Evolutionary conservation across 2,329 filamentous ascomycete genomes (phyloP).

Genomic region (Exophiala viscosa): DNA sequence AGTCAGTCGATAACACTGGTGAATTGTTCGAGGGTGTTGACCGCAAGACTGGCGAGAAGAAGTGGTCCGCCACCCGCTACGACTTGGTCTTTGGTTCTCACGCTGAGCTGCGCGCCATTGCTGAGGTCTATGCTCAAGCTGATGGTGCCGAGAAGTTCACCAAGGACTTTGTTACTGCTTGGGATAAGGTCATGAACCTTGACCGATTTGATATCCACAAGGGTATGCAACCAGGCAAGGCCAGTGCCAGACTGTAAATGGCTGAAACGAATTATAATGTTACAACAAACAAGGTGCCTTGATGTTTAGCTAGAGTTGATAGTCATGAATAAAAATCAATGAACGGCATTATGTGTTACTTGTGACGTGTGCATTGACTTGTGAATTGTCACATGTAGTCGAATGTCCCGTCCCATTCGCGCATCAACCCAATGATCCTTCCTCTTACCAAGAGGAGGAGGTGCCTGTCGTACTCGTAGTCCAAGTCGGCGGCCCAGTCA

Average conservation of each 20-base stretch:
- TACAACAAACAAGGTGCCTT: too few species aligned
- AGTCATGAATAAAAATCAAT: too few species aligned
- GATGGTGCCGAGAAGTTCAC: constrained; percentile 63
- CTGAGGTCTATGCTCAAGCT: constrained; percentile 64
- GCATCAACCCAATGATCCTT: too few species aligned
- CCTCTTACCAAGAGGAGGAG: too few species aligned
- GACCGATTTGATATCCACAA: constrained; percentile 60
- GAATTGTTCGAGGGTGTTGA: constrained; percentile 63
- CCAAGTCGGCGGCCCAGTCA: background rate
- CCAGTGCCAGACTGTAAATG: constrained; percentile 1
- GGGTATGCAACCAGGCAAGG: constrained; percentile 2
- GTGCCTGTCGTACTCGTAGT: background rate
- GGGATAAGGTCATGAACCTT: constrained; percentile 71
- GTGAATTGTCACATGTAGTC: too few species aligned
- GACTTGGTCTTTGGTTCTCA: constrained; percentile 73
- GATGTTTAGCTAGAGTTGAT: too few species aligned
- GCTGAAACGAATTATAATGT: too few species aligned
- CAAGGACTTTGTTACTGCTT: constrained; percentile 67
- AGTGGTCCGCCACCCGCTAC: constrained; percentile 65
- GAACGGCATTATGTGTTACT: too few species aligned
- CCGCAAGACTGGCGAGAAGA: constrained; percentile 62
- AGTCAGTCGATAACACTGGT: constrained; percentile 45
- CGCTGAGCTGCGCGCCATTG: constrained; percentile 65
- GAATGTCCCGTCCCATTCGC: too few species aligned
- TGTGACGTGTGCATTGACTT: too few species aligned